Base-by-base conservation (phyloP, 208 protist species). In the Wallacemonas sp. region DNA sequence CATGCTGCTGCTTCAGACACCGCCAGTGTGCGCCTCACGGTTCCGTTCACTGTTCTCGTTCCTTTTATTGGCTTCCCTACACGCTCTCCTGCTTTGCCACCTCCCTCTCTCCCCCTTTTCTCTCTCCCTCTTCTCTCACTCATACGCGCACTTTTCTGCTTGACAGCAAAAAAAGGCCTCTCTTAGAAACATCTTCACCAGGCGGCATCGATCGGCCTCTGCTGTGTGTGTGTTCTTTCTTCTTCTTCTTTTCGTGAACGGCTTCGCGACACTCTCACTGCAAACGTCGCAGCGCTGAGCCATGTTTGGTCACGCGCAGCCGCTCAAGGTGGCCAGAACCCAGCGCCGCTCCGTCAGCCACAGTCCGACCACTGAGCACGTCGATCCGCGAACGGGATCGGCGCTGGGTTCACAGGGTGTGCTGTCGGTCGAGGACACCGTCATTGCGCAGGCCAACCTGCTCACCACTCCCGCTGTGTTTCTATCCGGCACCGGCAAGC, bases 321-420 rank as follows among this genome's bases (percentile, higher is more conserved):
- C 82, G 2, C 33, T 71, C 8, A 93, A 93, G 59, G 84, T 90
- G 19, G 73, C 84, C 26, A 74, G 87, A n/a, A 91, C 87, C 26
- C 81, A 93, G 74, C 81, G 84, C 30, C 65, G 50, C 50, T 57
- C 50, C 29, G 17, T 37, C 13, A 57, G 50, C 50, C 50, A 57
- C 29, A 57, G 50, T 21, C 50, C 50, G 9, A 17, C 38, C 17
- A 21, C 30, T 8, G 12, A 39, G 26, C 19, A 6, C 17, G 50
- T 57, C 12, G 9, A 0, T 2, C 30, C 50, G 5, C 1, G 30
- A 9, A 4, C 4, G 15, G 9, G 29, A 3, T 6, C 15, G 8
- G 21, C 37, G 21, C 10, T 17, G 3, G 12, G 10, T 5, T 21
- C 50, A 10, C 9, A 6, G 29, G 10, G 5, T 5, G 17, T 36